These are phyloP conservation scores for Tulasnella sp. DNA, from an alignment of 768 basidiomycete species.

Conservation along the genomic window DNA sequence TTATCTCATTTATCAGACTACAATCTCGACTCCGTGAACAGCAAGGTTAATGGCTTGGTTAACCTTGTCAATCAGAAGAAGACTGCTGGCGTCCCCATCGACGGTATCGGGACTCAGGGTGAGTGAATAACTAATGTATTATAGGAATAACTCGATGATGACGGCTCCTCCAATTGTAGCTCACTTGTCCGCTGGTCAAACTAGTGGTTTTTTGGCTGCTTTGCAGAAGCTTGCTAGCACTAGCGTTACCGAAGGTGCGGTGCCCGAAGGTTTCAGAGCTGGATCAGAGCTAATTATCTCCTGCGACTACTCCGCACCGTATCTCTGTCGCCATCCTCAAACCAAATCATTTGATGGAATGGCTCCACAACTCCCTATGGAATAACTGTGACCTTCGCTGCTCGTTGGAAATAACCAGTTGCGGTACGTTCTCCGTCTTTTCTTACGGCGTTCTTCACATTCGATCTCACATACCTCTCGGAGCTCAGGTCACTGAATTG, in stretches of 20 bases:
- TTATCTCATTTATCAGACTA: not conserved
- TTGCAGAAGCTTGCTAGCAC: not conserved
- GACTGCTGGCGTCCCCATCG: not conserved
- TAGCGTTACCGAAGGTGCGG: not conserved
- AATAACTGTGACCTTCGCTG: too few relatives aligned
- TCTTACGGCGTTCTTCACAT: not conserved
- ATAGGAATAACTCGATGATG: too few relatives aligned
- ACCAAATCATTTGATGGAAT: too few relatives aligned
- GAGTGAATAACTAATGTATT: too few relatives aligned
- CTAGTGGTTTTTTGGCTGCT: not conserved
- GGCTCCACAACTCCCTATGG: too few relatives aligned
- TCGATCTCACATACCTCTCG: not conserved
- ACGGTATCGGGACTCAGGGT: slow-evolving; percentile 4
- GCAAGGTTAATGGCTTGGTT: not conserved
- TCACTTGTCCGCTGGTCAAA: not conserved
- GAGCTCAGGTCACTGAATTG: not conserved
- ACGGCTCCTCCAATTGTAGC: not conserved
- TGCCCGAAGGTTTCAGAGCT: not conserved
- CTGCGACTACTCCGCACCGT: not conserved
- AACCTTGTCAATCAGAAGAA: not conserved
- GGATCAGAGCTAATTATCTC: not conserved
- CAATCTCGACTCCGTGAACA: slow-evolving; percentile 2
- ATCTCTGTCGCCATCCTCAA: not conserved
- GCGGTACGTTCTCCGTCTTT: not conserved
- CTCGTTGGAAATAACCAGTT: not conserved